A percentile compares a stretch with the other conserved stretches of the same genome.
phyloP scores from a whole-genome alignment of 2,329 filamentous ascomycete species.

The Coniochaeta sp. region DNA sequence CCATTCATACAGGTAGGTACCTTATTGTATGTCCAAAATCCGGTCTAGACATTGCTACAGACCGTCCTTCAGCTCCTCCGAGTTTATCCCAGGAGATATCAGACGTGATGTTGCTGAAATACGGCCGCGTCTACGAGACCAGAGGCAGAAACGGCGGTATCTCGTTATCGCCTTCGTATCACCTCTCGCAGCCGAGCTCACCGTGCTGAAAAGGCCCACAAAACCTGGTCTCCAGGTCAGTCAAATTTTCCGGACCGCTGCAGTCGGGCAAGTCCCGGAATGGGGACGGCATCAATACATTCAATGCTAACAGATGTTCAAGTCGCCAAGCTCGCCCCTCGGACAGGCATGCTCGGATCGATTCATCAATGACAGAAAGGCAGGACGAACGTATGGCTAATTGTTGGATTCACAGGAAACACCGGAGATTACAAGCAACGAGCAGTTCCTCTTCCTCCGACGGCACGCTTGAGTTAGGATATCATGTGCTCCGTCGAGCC shows the following conservation, averaged over 20 bases:
- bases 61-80: neutral
- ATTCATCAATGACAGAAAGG: neutral
- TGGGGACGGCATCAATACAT: neutral
- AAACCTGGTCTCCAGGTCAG: slow-evolving; percentile 2
- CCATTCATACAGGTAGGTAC: too few species aligned
- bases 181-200: slow-evolving; percentile 11
- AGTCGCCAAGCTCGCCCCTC: neutral
- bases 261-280: neutral
- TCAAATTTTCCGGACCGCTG: neutral
- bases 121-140: slow-evolving; percentile 6
- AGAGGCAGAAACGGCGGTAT: neutral
- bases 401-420: neutral
- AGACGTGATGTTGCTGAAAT: slow-evolving; percentile 2
- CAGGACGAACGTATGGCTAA: neutral
- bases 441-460: neutral
- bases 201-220: neutral
- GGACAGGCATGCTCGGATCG: neutral
- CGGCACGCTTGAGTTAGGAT: neutral
- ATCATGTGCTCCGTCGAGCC: neutral
- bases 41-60: too few species aligned
- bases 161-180: slow-evolving; percentile 7
- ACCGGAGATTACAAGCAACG: neutral
- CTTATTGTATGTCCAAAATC: too few species aligned
- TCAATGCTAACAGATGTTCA: neutral
- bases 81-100: neutral